phyloP scores from a whole-genome alignment of 345 rosid species.

The Fremontodendron californicum region DNA sequence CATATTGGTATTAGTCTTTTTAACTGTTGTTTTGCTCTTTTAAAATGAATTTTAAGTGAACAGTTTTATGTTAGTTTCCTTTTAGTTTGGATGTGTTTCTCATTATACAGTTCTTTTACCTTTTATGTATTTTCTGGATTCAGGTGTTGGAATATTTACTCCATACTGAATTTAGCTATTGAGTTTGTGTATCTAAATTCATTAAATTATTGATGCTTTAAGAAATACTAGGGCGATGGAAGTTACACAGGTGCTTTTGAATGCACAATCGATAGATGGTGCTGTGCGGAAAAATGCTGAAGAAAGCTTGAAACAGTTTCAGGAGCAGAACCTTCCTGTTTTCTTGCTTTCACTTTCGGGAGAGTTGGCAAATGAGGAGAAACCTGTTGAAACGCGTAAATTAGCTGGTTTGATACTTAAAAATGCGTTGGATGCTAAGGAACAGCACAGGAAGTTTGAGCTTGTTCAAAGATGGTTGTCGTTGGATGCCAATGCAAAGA shows the following conservation, averaged over 20 bases:
- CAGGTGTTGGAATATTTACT: background rate
- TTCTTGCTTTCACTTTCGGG: slow-evolving; percentile 62
- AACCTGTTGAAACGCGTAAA: slow-evolving; percentile 72
- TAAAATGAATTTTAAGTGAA: background rate
- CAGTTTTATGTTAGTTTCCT: background rate
- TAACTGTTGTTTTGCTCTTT: background rate
- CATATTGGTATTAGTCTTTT: background rate
- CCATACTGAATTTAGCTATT: background rate
- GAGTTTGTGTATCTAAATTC: background rate
- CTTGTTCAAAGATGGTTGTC: slow-evolving; percentile 74
- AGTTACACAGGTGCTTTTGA: slow-evolving; percentile 68
- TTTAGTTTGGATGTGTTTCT: background rate
- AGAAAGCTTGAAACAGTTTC: slow-evolving; percentile 62
- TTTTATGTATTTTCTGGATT: background rate
- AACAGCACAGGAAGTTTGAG: slow-evolving; percentile 38
- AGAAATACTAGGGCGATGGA: slow-evolving; percentile 37
- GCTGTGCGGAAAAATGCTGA: slow-evolving; percentile 67
- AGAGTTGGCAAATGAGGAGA: slow-evolving; percentile 47
- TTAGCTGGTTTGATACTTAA: slow-evolving; percentile 65
- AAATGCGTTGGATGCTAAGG: slow-evolving; percentile 75
- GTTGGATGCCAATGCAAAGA: slow-evolving; percentile 47
- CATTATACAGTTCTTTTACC: background rate
- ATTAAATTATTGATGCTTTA: background rate
- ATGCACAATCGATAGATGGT: slow-evolving; percentile 76
- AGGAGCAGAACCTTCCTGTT: slow-evolving; percentile 63